Conservation (phyloP, 805 yeast species). For the Saturnispora zaruensis region DNA sequence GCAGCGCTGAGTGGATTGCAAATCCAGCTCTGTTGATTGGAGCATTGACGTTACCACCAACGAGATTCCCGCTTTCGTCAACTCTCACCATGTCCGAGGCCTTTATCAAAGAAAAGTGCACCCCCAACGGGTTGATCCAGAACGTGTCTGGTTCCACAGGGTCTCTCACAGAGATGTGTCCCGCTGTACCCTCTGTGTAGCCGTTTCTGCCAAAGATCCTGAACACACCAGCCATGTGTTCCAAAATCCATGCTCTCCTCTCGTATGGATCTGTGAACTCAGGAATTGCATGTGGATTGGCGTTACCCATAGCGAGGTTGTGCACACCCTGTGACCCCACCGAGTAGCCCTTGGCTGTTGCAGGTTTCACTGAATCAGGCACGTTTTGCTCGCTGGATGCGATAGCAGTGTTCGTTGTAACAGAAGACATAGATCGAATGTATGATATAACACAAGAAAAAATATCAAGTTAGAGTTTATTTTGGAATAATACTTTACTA, state of each 20-base stretch:
- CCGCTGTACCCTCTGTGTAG: conserved; percentile 71
- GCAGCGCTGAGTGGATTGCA: conserved; percentile 59
- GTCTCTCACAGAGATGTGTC: conserved; percentile 80
- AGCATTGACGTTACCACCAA: conserved; percentile 42
- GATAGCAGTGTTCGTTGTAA: conserved; percentile 1
- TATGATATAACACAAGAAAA: neutral
- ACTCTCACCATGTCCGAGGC: conserved; percentile 58
- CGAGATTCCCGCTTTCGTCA: conserved; percentile 53
- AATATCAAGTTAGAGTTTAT: neutral
- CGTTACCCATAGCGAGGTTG: conserved; percentile 48
- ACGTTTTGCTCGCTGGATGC: conserved; percentile 9
- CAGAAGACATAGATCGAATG: conserved; percentile 1
- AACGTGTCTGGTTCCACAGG: conserved; percentile 74
- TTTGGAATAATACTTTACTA: neutral
- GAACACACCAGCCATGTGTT: conserved; percentile 83
- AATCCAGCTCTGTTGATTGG: conserved; percentile 63
- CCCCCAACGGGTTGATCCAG: conserved; percentile 87
- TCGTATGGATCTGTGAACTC: conserved; percentile 38
- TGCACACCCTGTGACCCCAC: conserved; percentile 45
- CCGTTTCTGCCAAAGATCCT: conserved; percentile 75
- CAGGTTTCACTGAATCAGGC: conserved; percentile 22
- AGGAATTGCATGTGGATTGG: conserved; percentile 45
- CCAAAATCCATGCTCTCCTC: conserved; percentile 46
- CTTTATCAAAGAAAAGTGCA: conserved; percentile 55
- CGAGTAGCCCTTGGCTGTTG: conserved; percentile 36